Percentiles rank a stretch among this genome's conserved stretches.
These are phyloP conservation scores for Aurantiochytrium sp. DNA, from an alignment of 108 stramenopile genomes.

Conservation along the genomic window DNA sequence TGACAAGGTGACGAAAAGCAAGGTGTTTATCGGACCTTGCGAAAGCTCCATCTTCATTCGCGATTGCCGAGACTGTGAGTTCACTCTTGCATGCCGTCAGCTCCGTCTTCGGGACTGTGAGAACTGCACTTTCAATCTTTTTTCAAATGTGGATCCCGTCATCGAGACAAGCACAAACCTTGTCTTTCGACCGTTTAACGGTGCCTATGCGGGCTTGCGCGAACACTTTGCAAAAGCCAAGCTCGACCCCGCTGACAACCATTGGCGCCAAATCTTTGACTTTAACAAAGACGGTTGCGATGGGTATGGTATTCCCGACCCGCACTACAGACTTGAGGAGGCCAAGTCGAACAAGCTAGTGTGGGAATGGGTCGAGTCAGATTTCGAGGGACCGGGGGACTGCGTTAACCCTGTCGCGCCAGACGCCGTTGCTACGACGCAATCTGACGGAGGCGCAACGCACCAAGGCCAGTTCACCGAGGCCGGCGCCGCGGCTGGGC, in stretches of 20 bases:
- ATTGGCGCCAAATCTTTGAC: conserved; percentile 64
- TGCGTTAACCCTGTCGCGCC: neutral
- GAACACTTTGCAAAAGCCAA: conserved; percentile 39
- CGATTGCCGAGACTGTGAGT: conserved; percentile 60
- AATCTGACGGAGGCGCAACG: neutral
- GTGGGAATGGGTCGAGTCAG: neutral
- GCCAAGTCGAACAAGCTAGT: neutral
- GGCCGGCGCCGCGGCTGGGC: neutral
- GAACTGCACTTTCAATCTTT: conserved; percentile 61
- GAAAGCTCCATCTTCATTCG: conserved; percentile 60
- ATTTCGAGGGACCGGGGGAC: neutral
- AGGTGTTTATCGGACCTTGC: conserved; percentile 63
- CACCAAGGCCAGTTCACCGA: neutral
- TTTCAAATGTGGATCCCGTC: conserved; percentile 64
- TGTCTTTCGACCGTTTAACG: conserved; percentile 31
- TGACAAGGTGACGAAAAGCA: conserved; percentile 51
- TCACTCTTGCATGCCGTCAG: conserved; percentile 67
- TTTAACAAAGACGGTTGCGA: conserved; percentile 55
- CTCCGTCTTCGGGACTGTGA: conserved; percentile 58
- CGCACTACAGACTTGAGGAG: neutral
- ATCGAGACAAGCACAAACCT: conserved; percentile 60
- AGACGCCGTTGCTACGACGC: neutral
- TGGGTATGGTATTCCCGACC: neutral
- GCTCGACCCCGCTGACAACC: conserved; percentile 48
- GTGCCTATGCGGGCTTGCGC: neutral